Conservation (phyloP, 1,284 basidiomycete species). For the Naganishia sp. region DNA sequence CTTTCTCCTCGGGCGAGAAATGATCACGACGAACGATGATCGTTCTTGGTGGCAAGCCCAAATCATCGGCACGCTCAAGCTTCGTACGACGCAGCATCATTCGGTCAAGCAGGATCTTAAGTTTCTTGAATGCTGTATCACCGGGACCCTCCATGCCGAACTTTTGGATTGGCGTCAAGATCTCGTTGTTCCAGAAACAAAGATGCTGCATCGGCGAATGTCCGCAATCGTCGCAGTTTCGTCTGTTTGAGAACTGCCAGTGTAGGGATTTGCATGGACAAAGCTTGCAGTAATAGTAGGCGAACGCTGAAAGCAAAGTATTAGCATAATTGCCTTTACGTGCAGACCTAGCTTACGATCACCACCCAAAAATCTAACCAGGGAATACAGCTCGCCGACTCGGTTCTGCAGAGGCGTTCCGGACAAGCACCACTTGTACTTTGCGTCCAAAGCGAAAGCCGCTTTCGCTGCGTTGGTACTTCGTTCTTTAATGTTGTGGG, state of each 20-base stretch:
- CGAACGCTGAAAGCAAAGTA: conserved; percentile 44
- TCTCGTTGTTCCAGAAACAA: conserved; percentile 74
- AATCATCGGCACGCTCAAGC: conserved; percentile 94
- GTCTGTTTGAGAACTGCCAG: conserved; percentile 75
- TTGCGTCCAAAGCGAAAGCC: conserved; percentile 80
- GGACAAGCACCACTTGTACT: conserved; percentile 91
- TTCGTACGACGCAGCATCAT: conserved; percentile 82
- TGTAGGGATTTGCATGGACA: conserved; percentile 61
- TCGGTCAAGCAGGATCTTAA: conserved; percentile 81
- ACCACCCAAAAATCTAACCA: conserved; percentile 83
- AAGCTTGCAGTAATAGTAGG: conserved; percentile 84
- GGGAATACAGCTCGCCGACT: conserved; percentile 95
- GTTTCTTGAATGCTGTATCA: conserved; percentile 80
- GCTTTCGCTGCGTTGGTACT: conserved; percentile 95
- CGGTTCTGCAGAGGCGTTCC: conserved; percentile 97
- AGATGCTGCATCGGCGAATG: conserved; percentile 95
- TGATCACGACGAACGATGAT: conserved; percentile 86
- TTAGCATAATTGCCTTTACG: background rate
- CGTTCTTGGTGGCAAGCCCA: conserved; percentile 92
- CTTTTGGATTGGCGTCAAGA: conserved; percentile 90
- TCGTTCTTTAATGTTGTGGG: conserved; percentile 97
- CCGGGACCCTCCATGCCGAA: conserved; percentile 66
- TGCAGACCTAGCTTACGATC: conserved; percentile 57
- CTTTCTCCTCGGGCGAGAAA: conserved; percentile 96
- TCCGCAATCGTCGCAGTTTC: conserved; percentile 83